These are phyloP conservation scores for Cenchrus fungigraminus DNA, from an alignment of 176 grass and related monocot species.

Conservation along the genomic window DNA sequence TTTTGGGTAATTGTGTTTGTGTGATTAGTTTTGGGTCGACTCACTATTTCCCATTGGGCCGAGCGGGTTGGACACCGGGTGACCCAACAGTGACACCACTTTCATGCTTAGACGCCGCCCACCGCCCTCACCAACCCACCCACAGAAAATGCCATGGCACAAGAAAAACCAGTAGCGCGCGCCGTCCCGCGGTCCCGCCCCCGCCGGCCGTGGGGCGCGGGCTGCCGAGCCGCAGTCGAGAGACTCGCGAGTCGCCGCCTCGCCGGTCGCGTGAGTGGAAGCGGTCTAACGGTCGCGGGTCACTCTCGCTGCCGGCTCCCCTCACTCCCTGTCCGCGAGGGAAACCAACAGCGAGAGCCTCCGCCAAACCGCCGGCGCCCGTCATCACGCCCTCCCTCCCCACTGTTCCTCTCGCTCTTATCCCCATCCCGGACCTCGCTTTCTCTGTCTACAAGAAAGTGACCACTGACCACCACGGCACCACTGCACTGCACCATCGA, in stretches of 20 bases:
- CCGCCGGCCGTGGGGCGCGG: background rate
- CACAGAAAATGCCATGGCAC: background rate
- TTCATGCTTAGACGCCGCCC: background rate
- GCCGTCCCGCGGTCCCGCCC: too few species aligned
- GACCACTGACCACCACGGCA: background rate
- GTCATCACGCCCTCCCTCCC: background rate
- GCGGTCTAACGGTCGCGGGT: background rate
- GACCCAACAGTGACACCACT: too few species aligned
- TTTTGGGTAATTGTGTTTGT: too few species aligned
- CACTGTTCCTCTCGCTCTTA: background rate
- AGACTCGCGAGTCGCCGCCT: too few species aligned
- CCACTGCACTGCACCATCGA: background rate
- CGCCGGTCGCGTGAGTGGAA: background rate
- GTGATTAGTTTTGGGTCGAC: too few species aligned
- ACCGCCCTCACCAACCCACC: conserved; percentile 10
- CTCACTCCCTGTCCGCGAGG: too few species aligned
- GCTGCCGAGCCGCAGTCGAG: background rate
- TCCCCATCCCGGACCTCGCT: background rate
- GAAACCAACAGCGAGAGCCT: conserved; percentile 10
- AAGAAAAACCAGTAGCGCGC: background rate
- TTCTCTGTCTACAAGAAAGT: conserved; percentile 3
- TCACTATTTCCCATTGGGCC: too few species aligned
- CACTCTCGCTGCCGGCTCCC: background rate
- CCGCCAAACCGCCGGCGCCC: conserved; percentile 37
- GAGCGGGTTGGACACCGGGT: too few species aligned